phyloP scores from a whole-genome alignment of 164 flowering plant genomes.

The Tinospora cordifolia region DNA sequence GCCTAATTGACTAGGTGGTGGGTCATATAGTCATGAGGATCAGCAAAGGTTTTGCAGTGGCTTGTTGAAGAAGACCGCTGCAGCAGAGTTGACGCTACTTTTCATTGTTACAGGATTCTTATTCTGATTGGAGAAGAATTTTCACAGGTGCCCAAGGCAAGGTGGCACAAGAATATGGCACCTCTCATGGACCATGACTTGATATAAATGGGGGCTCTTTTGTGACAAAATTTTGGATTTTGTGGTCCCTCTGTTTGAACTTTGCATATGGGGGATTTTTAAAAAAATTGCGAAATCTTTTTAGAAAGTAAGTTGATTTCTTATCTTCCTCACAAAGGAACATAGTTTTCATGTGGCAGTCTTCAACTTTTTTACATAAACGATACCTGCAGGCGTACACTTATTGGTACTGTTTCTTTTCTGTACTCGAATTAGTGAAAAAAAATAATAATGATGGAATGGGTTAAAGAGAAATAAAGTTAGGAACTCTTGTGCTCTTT shows the following conservation, averaged over 20 bases:
- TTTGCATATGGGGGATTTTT: background rate
- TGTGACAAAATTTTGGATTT: background rate
- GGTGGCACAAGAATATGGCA: conserved; percentile 1
- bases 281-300: background rate
- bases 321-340: background rate
- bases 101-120: background rate
- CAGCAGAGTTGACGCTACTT: background rate
- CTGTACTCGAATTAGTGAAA: too few species aligned
- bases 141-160: background rate
- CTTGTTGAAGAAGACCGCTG: background rate
- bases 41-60: too few species aligned
- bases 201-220: background rate
- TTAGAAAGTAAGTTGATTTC: background rate
- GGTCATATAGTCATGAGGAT: too few species aligned
- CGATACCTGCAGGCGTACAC: background rate
- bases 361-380: background rate
- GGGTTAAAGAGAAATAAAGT: too few species aligned
- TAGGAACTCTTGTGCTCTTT: too few species aligned
- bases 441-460: too few species aligned
- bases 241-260: background rate
- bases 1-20: too few species aligned
- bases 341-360: background rate
- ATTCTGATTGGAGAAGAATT: background rate
- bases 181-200: background rate
- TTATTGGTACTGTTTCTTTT: background rate